Percentiles rank a stretch among this genome's conserved stretches.
Conservation (phyloP, 2,329 filamentous ascomycete genomes). For the Arthrobotrys conoides region DNA sequence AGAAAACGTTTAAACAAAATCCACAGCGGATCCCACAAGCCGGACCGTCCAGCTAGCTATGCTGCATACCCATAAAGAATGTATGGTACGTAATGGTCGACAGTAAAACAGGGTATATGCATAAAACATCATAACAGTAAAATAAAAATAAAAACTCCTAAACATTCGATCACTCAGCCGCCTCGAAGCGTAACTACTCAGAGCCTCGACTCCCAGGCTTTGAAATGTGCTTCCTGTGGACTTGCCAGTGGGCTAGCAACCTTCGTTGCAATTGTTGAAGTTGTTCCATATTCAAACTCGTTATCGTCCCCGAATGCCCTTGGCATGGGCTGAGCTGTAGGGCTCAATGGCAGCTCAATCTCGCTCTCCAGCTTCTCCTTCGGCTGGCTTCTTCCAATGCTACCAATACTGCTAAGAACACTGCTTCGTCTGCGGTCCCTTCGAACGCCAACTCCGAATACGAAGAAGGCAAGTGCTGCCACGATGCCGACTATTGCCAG, state of each 20-base stretch:
- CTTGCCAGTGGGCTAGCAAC: conserved; percentile 53
- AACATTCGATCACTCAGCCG: neutral
- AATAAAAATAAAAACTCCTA: neutral
- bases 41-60: conserved; percentile 44
- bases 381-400: conserved; percentile 27
- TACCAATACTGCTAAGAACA: conserved; percentile 35
- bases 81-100: conserved; percentile 23
- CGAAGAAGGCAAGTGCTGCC: conserved; percentile 39
- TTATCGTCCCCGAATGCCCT: conserved; percentile 39
- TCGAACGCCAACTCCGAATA: conserved; percentile 47
- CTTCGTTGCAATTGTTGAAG: conserved; percentile 43
- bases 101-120: conserved; percentile 41
- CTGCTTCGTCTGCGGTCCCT: conserved; percentile 54
- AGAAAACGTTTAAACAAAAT: conserved; percentile 1
- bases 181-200: neutral
- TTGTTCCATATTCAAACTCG: conserved; percentile 50
- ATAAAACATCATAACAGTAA: neutral
- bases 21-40: conserved; percentile 5
- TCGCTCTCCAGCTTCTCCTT: conserved; percentile 54
- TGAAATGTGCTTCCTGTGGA: conserved; percentile 54
- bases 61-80: conserved; percentile 47
- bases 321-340: conserved; percentile 41
- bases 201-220: conserved; percentile 25
- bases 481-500: conserved; percentile 38
- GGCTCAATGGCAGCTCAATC: conserved; percentile 54